phyloP scores from a whole-genome alignment of 306 rosid genomes.

The Cucumis cinereus region DNA sequence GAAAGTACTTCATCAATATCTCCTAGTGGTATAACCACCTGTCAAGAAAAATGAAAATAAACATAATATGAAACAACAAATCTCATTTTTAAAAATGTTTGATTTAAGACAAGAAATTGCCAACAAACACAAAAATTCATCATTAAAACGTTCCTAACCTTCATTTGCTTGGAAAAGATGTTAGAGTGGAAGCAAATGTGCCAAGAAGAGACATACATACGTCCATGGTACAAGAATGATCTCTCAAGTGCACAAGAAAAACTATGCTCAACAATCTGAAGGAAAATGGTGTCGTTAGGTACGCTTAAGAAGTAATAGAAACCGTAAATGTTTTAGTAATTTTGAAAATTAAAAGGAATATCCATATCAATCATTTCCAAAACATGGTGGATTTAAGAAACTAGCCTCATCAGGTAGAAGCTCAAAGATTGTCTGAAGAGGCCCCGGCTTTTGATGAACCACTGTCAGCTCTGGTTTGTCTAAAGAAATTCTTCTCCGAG shows the following conservation, averaged over 20 bases:
- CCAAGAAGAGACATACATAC: conserved; percentile 90
- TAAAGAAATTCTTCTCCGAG: conserved; percentile 57
- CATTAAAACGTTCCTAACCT: conserved; percentile 26
- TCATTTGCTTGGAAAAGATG: conserved; percentile 96
- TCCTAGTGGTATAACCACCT: conserved; percentile 79
- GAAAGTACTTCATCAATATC: conserved; percentile 78
- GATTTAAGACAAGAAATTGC: background rate
- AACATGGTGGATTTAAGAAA: conserved; percentile 12
- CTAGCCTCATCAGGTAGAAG: conserved; percentile 81
- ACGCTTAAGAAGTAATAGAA: background rate
- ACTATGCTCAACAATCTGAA: conserved; percentile 89
- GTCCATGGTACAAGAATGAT: conserved; percentile 97
- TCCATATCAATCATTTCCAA: background rate
- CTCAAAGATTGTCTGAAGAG: conserved; percentile 79
- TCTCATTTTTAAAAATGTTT: background rate
- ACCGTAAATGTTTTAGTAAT: background rate
- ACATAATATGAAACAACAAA: background rate
- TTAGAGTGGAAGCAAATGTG: conserved; percentile 97
- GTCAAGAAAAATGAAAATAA: conserved; percentile 17
- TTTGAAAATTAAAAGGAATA: background rate
- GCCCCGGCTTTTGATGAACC: conserved; percentile 95
- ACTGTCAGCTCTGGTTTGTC: conserved; percentile 71
- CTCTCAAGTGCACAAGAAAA: conserved; percentile 99
- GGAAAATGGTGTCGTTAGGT: conserved; percentile 18
- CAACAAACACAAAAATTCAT: background rate